Base-by-base conservation (phyloP, 2,329 filamentous ascomycete species). In the Sarocladiaceae sp. region DNA sequence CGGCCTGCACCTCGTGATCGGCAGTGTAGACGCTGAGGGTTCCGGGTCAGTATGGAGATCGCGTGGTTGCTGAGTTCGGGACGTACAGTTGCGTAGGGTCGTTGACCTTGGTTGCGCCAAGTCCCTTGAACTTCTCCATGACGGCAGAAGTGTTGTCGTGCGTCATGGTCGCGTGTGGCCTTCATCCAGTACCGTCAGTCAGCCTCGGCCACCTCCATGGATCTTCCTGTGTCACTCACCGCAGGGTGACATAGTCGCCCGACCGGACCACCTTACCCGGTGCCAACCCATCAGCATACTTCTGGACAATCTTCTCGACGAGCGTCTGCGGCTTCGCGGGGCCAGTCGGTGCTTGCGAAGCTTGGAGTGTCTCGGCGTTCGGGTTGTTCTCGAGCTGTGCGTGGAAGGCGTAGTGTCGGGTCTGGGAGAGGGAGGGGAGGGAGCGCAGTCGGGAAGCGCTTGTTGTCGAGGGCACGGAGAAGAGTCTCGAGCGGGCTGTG, bases 261-360 rank as follows among this genome's bases (percentile, higher is more conserved):
- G 77, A 72, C 55, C 74, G 76, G 56, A 95, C 85, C 46, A 74
- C 70, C 67, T 95, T 95, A 48, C 81, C 87, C 10, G 78, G 63
- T 1, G 85, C 66, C 1, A 95, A 75, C 9, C 82, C 87, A n/a
- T 89, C 73, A 1, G 88, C 76, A 63, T 95, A 83, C 13, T 74
- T 68, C 62, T 96, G 90, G 0, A 95, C 83, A 47, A 96, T 95
- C 72, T 95, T 95, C 63, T 96, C 90, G 3, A 87, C 93, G 43
- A 95, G 66, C 3, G 87, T 96, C 65, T 95, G 89, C 0, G 86
- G 77, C 2, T 52, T 49, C 27, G 5, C 34, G 10, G 19, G 50
- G 3, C 40, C 24, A 1, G 58, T 45, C n/a, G 61, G 55, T 53
- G 69, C 66, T 44, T 24, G 34, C 12, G 34, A 6, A 4, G 11